Conservation (phyloP, 495 filamentous ascomycete species). For the Hyaloscypha finlandica region DNA sequence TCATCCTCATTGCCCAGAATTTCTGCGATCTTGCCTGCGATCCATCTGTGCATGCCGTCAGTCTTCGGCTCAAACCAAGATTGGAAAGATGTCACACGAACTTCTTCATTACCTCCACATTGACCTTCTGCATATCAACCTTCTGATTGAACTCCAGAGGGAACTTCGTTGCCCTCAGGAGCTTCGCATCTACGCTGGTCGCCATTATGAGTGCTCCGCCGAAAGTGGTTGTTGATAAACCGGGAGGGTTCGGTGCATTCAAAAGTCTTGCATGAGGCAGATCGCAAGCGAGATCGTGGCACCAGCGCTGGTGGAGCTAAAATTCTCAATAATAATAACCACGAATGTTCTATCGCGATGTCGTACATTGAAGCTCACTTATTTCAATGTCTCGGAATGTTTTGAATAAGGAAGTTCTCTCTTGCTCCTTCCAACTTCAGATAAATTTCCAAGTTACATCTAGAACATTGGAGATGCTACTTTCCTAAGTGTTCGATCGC, state of each 20-base stretch:
- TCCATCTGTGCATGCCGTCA: constrained; percentile 67
- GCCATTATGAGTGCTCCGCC: constrained; percentile 53
- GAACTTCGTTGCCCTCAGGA: constrained; percentile 88
- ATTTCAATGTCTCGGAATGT: no score
- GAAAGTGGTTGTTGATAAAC: background rate
- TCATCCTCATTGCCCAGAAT: constrained; percentile 92
- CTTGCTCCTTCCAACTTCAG: no score
- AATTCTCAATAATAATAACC: background rate
- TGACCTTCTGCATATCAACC: constrained; percentile 97
- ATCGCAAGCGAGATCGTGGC: background rate
- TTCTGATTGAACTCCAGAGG: constrained; percentile 91
- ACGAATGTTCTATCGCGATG: no score
- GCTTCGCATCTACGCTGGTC: constrained; percentile 78
- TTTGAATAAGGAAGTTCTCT: no score
- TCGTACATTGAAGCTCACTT: background rate
- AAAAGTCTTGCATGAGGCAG: constrained; percentile 9
- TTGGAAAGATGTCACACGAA: constrained; percentile 41
- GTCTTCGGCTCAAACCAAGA: background rate
- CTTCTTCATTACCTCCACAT: constrained; percentile 97
- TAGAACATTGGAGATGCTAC: no score
- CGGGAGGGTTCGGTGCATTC: background rate
- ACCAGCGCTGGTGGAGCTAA: no score
- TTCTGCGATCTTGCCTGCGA: constrained; percentile 79
- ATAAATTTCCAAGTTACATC: no score
- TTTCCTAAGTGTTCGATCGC: no score